Conservation (phyloP, 2,329 filamentous ascomycete species). For the Aureobasidium sp. region DNA sequence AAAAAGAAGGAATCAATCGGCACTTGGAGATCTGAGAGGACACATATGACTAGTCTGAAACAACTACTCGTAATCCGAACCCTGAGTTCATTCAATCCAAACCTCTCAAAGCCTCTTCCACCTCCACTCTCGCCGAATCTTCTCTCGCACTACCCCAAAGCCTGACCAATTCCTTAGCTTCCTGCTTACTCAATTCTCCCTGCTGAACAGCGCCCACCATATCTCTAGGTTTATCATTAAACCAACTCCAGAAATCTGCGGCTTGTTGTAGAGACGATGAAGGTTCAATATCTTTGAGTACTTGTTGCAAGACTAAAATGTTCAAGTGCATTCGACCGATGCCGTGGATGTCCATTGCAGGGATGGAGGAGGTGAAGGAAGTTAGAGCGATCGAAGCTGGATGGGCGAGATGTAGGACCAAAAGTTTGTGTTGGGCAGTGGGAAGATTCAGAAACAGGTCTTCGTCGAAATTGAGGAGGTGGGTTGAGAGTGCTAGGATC, state of each 20-base stretch:
- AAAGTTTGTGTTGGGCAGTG: slow-evolving; percentile 59
- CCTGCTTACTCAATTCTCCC: slow-evolving; percentile 31
- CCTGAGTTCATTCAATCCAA: not conserved
- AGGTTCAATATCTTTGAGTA: slow-evolving; percentile 85
- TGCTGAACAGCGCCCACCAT: slow-evolving; percentile 30
- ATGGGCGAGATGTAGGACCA: slow-evolving; percentile 66
- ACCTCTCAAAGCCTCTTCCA: slow-evolving; percentile 35
- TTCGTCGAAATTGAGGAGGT: slow-evolving; percentile 82
- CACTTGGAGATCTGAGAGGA: not conserved
- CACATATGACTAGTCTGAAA: too few relatives aligned
- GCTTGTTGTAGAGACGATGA: slow-evolving; percentile 56
- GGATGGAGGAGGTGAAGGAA: slow-evolving; percentile 58
- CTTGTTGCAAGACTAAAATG: slow-evolving; percentile 90
- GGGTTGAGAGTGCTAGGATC: slow-evolving; percentile 75
- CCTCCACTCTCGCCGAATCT: slow-evolving; percentile 56
- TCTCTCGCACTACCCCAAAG: slow-evolving; percentile 43
- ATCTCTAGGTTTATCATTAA: slow-evolving; percentile 47
- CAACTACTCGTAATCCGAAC: too few relatives aligned
- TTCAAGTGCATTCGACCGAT: slow-evolving; percentile 87
- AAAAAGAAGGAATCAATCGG: too few relatives aligned
- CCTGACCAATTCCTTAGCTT: slow-evolving; percentile 36
- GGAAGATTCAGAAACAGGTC: slow-evolving; percentile 68
- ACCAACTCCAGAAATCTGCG: slow-evolving; percentile 62
- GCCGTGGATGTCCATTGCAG: slow-evolving; percentile 76
- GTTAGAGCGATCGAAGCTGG: slow-evolving; percentile 77